A percentile compares a stretch with the other conserved stretches of the same genome.
phyloP scores from a whole-genome alignment of 2,329 filamentous ascomycete genomes.

The Claviceps sp. region DNA sequence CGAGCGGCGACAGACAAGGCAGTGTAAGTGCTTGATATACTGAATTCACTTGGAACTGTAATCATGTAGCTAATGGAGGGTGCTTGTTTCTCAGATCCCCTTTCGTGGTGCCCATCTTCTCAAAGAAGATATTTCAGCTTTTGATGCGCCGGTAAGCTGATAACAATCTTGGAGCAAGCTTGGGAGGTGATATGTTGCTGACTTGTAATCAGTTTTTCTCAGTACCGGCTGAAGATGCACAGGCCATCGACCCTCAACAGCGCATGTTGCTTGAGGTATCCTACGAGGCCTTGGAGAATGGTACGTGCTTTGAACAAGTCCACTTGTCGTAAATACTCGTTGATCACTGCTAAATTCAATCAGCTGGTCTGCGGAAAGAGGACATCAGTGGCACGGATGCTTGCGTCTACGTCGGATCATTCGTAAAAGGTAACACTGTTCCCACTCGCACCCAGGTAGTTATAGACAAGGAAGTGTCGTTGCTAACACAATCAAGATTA shows the following conservation, averaged over 20 bases:
- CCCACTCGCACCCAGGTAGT: background rate
- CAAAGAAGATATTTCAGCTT: conserved; percentile 30
- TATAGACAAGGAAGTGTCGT: background rate
- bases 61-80: conserved; percentile 4
- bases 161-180: background rate
- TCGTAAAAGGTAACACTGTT: conserved; percentile 29
- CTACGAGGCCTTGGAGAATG: conserved; percentile 38
- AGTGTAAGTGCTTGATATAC: conserved; percentile 22
- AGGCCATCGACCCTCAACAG: conserved; percentile 40
- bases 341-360: background rate
- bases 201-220: conserved; percentile 32
- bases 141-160: conserved; percentile 32
- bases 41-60: background rate
- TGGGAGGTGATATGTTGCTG: background rate
- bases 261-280: conserved; percentile 36
- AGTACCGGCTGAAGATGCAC: conserved; percentile 34
- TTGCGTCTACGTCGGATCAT: conserved; percentile 36
- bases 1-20: conserved; percentile 33
- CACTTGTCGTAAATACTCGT: background rate
- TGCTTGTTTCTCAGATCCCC: conserved; percentile 22
- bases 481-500: conserved; percentile 24
- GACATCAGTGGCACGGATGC: conserved; percentile 30
- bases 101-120: conserved; percentile 38
- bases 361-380: conserved; percentile 31
- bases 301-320: conserved; percentile 14